phyloP scores from a whole-genome alignment of 148 eudicot species.

The Fallopia convolvulus region DNA sequence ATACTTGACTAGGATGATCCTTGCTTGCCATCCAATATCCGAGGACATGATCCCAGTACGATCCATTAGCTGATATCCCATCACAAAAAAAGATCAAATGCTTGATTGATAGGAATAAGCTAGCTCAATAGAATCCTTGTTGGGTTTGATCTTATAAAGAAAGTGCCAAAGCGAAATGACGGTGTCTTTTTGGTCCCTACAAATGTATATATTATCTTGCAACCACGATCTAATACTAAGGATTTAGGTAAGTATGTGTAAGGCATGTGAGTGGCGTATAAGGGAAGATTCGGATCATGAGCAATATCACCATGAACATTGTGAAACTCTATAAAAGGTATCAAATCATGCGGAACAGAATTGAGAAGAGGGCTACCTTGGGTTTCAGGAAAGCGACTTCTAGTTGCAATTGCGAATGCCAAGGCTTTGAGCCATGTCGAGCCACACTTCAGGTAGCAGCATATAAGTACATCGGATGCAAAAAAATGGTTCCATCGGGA shows the following conservation, averaged over 20 bases:
- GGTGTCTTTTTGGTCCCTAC: slow-evolving; percentile 25
- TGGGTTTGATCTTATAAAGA: background rate
- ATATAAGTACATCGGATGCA: background rate
- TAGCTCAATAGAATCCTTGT: background rate
- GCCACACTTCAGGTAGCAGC: background rate
- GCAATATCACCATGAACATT: background rate
- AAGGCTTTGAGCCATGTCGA: background rate
- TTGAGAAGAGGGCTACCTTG: background rate
- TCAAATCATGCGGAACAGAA: background rate
- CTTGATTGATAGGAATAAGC: background rate
- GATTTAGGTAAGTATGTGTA: slow-evolving; percentile 25
- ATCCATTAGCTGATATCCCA: background rate
- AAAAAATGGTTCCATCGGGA: background rate
- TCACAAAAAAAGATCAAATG: background rate
- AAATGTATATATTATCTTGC: slow-evolving; percentile 34
- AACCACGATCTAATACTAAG: slow-evolving; percentile 19
- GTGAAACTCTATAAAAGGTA: background rate
- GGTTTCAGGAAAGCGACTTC: background rate
- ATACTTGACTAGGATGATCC: background rate
- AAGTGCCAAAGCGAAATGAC: slow-evolving; percentile 34
- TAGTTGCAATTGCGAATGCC: background rate
- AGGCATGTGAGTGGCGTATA: slow-evolving; percentile 32
- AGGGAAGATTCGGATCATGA: slow-evolving; percentile 8
- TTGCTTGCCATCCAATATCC: background rate
- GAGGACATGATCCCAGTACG: slow-evolving; percentile 3